Conservation (phyloP, 2,329 filamentous ascomycete genomes). For the Teratosphaeria destructans region DNA sequence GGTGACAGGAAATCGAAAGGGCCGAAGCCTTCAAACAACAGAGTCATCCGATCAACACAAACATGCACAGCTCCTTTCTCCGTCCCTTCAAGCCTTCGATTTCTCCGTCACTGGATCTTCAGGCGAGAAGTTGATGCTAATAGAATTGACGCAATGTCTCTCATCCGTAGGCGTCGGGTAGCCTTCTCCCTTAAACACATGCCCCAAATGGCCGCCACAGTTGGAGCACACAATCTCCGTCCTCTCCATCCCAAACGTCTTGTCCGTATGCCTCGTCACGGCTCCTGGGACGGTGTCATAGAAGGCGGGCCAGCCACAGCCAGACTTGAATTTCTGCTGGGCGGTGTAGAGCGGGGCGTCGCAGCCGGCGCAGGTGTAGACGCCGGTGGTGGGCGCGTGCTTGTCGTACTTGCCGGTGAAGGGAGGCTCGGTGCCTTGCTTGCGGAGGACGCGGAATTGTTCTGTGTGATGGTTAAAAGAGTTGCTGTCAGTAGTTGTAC, state of each 20-base stretch:
- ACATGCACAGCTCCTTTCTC: not conserved
- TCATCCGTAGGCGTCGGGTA: constrained; percentile 82
- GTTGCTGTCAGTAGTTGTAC: not conserved
- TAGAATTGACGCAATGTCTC: constrained; percentile 91
- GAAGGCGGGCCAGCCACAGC: constrained; percentile 96
- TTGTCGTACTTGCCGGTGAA: constrained; percentile 78
- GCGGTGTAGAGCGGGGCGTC: constrained; percentile 83
- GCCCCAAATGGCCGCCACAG: constrained; percentile 83
- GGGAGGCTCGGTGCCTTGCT: constrained; percentile 82
- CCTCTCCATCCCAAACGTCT: constrained; percentile 66
- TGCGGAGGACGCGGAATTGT: constrained; percentile 85
- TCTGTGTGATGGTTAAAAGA: constrained; percentile 44
- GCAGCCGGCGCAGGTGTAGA: constrained; percentile 84
- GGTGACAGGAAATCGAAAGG: not conserved
- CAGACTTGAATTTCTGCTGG: constrained; percentile 87
- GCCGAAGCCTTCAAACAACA: not conserved
- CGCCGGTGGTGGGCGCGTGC: constrained; percentile 63
- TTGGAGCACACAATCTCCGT: constrained; percentile 93
- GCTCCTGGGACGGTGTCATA: constrained; percentile 91
- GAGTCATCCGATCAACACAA: not conserved
- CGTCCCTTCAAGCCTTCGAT: constrained; percentile 18
- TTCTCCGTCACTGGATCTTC: constrained; percentile 43
- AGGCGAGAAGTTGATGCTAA: constrained; percentile 75
- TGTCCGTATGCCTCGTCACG: constrained; percentile 71
- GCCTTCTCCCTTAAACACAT: constrained; percentile 86